Evolutionary conservation across 495 filamentous ascomycete genomes (phyloP), one percentile per base, ranked within the genome.

Genomic region (Aspergillus leporis): DNA sequence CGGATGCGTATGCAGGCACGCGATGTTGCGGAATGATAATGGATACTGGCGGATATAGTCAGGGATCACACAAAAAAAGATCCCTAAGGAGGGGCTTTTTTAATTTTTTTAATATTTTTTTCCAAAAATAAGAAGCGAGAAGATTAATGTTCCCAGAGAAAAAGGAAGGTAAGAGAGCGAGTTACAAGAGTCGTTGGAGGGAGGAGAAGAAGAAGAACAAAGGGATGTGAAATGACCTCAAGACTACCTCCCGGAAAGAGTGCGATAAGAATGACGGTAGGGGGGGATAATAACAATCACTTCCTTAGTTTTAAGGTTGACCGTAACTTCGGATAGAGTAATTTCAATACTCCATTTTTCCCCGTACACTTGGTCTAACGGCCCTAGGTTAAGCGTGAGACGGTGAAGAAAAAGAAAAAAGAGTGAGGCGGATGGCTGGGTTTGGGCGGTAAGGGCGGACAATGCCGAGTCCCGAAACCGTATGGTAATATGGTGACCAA

Each of bases 1-100:
- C 41, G 56, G 58, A 56, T 54, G 60, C 59, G 64, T 61, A 66
- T 67, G 70, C 69, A 70, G 69, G 65, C 67, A 72, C 69, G 61
- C 66, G 69, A 70, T 61, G 56, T 38, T 62, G 54, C 53, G 62
- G 55, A 40, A 19, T 14, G 47, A 19, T 40, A 28, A 41, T 50
- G 9, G 36, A 43, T 22, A 45, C 23, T 34, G 16, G 43, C 31
- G 14, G 45, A 3, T 21, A 7, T 18, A 5, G 40, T 43, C 2
- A n/a, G 18, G n/a, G 40, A 19, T 43, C 13, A 21, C 18, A n/a
- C n/a, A n/a, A 28, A 28, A 28, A 28, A 28, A 23, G 43, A 47
- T 47, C 43, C 43, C 43, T 6, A 8, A 0, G 25, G 25, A 4
- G 5, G n/a, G n/a, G n/a, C n/a, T n/a, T n/a, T n/a, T n/a, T n/a